Conservation (phyloP, 129 eudicot species). For the Escallonia herrerae region DNA sequence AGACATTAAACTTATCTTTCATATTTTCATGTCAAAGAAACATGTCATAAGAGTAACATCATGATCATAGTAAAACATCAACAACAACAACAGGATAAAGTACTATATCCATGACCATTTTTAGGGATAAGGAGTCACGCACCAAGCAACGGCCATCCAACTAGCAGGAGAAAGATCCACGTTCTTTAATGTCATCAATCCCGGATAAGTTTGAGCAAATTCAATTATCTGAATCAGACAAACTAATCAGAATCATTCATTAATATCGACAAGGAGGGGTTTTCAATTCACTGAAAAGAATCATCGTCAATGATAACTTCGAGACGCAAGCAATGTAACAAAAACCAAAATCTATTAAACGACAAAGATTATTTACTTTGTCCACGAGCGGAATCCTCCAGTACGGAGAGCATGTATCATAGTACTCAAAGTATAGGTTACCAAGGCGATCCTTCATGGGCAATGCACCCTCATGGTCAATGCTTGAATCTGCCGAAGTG, state of each 20-base stretch:
- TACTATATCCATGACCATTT: neutral
- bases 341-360: neutral
- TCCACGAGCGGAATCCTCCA: slow-evolving; percentile 31
- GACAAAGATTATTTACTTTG: slow-evolving; percentile 21
- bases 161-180: slow-evolving; percentile 59
- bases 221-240: slow-evolving; percentile 25
- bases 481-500: slow-evolving; percentile 5
- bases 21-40: neutral
- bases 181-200: slow-evolving; percentile 29
- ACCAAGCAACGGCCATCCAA: slow-evolving; percentile 76
- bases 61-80: neutral
- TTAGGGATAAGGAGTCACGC: neutral
- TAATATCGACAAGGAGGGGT: neutral
- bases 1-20: neutral
- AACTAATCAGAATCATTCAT: neutral
- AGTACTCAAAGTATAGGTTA: slow-evolving; percentile 23
- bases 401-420: slow-evolving; percentile 31
- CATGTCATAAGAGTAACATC: neutral
- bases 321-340: neutral
- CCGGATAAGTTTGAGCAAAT: slow-evolving; percentile 25
- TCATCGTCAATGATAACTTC: neutral
- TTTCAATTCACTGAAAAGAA: neutral
- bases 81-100: slow-evolving; percentile 14
- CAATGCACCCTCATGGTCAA: neutral
- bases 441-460: neutral